Evolutionary conservation across 805 yeast genomes (phyloP).

Genomic region (Kodamaea leandrae): DNA sequence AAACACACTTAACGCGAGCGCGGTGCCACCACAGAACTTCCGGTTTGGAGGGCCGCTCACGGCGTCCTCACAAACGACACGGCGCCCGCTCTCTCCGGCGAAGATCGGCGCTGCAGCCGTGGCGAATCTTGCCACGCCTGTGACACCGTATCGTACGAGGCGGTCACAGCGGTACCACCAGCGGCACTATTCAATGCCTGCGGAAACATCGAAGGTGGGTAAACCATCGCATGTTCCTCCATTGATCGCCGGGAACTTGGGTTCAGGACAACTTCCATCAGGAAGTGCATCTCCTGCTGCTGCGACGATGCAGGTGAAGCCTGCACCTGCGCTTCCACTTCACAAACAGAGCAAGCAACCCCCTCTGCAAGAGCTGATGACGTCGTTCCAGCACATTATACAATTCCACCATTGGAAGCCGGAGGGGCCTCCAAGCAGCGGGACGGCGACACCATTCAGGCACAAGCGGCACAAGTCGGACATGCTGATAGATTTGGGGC

Average conservation of each 20-base stretch:
- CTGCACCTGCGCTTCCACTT: slow-evolving; percentile 41
- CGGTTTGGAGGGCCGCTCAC: slow-evolving; percentile 31
- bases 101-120: slow-evolving; percentile 73
- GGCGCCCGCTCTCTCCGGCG: slow-evolving; percentile 62
- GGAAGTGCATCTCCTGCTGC: slow-evolving; percentile 6
- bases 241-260: not conserved
- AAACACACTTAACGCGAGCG: slow-evolving; percentile 25
- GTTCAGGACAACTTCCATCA: too few relatives aligned
- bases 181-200: slow-evolving; percentile 44
- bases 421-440: slow-evolving; percentile 25
- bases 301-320: slow-evolving; percentile 41
- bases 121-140: slow-evolving; percentile 43
- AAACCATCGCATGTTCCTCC: slow-evolving; percentile 2
- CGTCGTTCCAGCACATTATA: slow-evolving; percentile 48
- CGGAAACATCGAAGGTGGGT: slow-evolving; percentile 16
- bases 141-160: slow-evolving; percentile 28
- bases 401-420: slow-evolving; percentile 62
- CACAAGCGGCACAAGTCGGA: slow-evolving; percentile 41
- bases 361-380: slow-evolving; percentile 43
- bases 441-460: slow-evolving; percentile 8
- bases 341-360: slow-evolving; percentile 31
- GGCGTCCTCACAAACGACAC: slow-evolving; percentile 5
- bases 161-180: slow-evolving; percentile 26
- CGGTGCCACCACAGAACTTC: slow-evolving; percentile 34
- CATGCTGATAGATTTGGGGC: slow-evolving; percentile 27